Evolutionary conservation across 2,329 filamentous ascomycete genomes (phyloP).

Genomic region (Paraphoma sp.): DNA sequence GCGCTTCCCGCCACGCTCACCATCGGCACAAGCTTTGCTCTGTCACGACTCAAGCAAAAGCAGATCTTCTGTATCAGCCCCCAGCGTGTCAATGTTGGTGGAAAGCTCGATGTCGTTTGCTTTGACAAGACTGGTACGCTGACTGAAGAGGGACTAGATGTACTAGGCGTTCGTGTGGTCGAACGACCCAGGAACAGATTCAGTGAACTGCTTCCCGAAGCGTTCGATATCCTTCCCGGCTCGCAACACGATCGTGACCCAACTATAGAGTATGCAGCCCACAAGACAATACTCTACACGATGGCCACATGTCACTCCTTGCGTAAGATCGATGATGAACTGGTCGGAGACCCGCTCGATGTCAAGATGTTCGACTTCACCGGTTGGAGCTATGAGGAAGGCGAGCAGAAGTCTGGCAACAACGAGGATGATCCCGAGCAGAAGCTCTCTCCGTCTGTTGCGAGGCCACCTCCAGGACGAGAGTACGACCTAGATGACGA

Average conservation of each 20-base stretch:
- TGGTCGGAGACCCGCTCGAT: conserved; percentile 92
- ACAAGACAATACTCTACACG: conserved; percentile 80
- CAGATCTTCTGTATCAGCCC: conserved; percentile 98
- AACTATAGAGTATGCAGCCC: conserved; percentile 64
- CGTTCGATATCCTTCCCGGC: conserved; percentile 64
- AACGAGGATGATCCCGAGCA: conserved; percentile 79
- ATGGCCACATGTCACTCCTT: conserved; percentile 98
- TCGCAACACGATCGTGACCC: conserved; percentile 64
- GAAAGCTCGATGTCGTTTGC: conserved; percentile 94
- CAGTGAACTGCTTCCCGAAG: conserved; percentile 75
- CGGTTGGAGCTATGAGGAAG: conserved; percentile 89
- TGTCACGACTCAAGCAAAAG: conserved; percentile 83
- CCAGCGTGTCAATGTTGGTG: conserved; percentile 94
- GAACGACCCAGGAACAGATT: conserved; percentile 70
- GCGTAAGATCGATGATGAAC: conserved; percentile 82
- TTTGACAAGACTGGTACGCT: conserved; percentile 99
- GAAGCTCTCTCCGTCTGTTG: conserved; percentile 85
- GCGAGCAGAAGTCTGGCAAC: conserved; percentile 67
- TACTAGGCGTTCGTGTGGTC: conserved; percentile 84
- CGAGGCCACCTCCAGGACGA: conserved; percentile 73
- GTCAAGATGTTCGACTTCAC: conserved; percentile 99
- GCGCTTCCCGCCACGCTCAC: conserved; percentile 93
- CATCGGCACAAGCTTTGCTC: conserved; percentile 94
- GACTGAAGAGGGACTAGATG: conserved; percentile 94
- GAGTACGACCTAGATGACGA: conserved; percentile 64